A percentile compares a stretch with the other conserved stretches of the same genome.
Conservation (phyloP, 2,329 filamentous ascomycete species). For the Lasiodiplodia citricola region DNA sequence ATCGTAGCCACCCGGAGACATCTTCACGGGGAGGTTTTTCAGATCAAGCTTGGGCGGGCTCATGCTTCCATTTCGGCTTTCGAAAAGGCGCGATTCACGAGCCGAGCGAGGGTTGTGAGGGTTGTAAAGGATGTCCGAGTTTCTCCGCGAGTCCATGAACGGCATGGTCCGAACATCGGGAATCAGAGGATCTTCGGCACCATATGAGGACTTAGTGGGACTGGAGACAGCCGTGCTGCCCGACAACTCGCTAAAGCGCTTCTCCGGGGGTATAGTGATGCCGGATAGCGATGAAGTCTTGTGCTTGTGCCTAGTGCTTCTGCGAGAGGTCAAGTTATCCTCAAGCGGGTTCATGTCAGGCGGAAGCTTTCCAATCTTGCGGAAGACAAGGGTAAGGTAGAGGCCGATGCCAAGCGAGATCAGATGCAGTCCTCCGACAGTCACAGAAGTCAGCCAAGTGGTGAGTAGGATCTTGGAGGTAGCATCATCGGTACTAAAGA, state of each 20-base stretch:
- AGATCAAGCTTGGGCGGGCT: constrained; percentile 3
- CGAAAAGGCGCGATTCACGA: constrained; percentile 59
- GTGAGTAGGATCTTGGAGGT: constrained; percentile 67
- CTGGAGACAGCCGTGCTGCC: constrained; percentile 50
- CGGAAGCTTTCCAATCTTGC: constrained; percentile 79
- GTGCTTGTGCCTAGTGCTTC: constrained; percentile 70
- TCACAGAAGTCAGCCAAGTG: constrained; percentile 71
- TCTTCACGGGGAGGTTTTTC: constrained; percentile 34
- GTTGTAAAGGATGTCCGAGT: constrained; percentile 56
- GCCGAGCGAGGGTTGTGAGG: constrained; percentile 56
- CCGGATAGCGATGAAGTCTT: constrained; percentile 63
- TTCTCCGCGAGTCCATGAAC: constrained; percentile 77
- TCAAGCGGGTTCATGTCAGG: constrained; percentile 97
- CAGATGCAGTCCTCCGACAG: constrained; percentile 70
- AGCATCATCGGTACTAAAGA: constrained; percentile 63
- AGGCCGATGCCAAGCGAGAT: constrained; percentile 72
- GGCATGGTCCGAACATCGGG: constrained; percentile 63
- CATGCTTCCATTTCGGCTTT: constrained; percentile 15
- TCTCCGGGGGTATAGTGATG: constrained; percentile 38
- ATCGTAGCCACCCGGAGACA: constrained; percentile 37
- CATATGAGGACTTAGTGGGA: constrained; percentile 41
- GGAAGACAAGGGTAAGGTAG: constrained; percentile 80
- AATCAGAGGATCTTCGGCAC: constrained; percentile 46
- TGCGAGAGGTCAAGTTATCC: constrained; percentile 76
- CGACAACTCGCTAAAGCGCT: constrained; percentile 61